phyloP scores from a whole-genome alignment of 2,329 filamentous ascomycete species.

The Pseudopithomyces chartarum region DNA sequence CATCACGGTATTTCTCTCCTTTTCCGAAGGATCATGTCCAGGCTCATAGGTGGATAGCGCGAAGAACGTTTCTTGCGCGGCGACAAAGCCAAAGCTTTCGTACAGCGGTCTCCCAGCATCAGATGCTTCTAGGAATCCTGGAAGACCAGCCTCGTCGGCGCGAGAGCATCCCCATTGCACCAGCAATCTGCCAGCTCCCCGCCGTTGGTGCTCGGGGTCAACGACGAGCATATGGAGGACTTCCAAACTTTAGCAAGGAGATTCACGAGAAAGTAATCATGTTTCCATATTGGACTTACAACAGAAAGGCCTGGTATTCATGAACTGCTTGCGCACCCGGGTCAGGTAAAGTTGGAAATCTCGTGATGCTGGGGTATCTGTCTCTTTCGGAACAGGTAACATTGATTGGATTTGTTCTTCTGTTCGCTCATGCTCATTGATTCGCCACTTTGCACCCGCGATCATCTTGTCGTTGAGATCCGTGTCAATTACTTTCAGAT shows the following conservation, averaged over 20 bases:
- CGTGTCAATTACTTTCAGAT: slow-evolving; percentile 41
- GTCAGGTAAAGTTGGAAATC: slow-evolving; percentile 37
- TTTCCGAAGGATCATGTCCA: slow-evolving; percentile 18
- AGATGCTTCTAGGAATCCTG: slow-evolving; percentile 50
- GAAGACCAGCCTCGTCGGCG: slow-evolving; percentile 48
- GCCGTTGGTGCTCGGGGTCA: slow-evolving; percentile 47
- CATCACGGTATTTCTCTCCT: slow-evolving; percentile 36
- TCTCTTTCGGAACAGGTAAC: slow-evolving; percentile 34
- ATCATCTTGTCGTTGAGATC: slow-evolving; percentile 39
- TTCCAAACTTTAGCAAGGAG: slow-evolving; percentile 5
- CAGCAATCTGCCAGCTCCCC: slow-evolving; percentile 48
- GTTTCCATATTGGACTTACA: slow-evolving; percentile 25
- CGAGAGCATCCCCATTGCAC: slow-evolving; percentile 47
- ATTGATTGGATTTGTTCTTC: slow-evolving; percentile 36
- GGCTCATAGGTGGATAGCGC: slow-evolving; percentile 36
- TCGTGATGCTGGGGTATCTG: slow-evolving; percentile 26
- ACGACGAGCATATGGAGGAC: slow-evolving; percentile 41
- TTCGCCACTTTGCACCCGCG: slow-evolving; percentile 43
- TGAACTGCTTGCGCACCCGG: slow-evolving; percentile 32
- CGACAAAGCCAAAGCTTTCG: slow-evolving; percentile 34
- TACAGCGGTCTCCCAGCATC: slow-evolving; percentile 49
- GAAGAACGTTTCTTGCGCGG: slow-evolving; percentile 24
- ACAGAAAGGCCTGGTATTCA: slow-evolving; percentile 43
- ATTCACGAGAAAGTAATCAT: background rate
- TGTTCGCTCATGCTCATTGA: slow-evolving; percentile 38